Evolutionary conservation across 2,329 filamentous ascomycete species (phyloP).

Genomic region (Fusarium neocosmosporiellum): DNA sequence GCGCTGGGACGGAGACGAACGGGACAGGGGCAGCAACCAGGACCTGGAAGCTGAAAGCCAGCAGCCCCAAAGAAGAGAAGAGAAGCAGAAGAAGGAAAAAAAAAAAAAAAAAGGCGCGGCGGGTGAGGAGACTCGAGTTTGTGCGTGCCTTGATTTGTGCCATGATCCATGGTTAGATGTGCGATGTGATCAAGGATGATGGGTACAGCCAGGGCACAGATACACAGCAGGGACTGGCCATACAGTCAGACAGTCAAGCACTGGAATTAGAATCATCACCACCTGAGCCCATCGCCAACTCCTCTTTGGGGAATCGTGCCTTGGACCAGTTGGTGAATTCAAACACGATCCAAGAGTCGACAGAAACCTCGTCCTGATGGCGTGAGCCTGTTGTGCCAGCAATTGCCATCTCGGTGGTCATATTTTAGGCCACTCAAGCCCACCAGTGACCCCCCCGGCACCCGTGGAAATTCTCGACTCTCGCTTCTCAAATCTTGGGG

Average conservation of each 20-base stretch:
- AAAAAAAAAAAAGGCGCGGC: constrained; percentile 20
- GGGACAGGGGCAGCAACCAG: constrained; percentile 32
- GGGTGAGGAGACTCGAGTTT: constrained; percentile 18
- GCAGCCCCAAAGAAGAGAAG: neutral
- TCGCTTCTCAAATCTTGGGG: constrained; percentile 17
- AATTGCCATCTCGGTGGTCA: constrained; percentile 23
- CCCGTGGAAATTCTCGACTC: constrained; percentile 30
- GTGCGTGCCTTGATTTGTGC: constrained; percentile 24
- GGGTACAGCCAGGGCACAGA: neutral
- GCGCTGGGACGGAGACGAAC: constrained; percentile 30
- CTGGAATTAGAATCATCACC: neutral
- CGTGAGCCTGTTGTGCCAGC: constrained; percentile 15
- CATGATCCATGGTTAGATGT: constrained; percentile 6
- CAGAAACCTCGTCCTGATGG: constrained; percentile 2
- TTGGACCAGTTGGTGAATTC: constrained; percentile 23
- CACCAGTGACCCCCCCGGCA: neutral
- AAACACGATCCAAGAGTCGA: constrained; percentile 4
- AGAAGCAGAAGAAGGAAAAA: constrained; percentile 14
- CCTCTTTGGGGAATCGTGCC: constrained; percentile 37
- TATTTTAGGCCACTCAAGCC: constrained; percentile 21
- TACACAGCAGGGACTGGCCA: neutral
- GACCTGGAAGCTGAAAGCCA: constrained; percentile 13
- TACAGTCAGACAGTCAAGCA: neutral
- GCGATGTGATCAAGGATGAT: neutral
- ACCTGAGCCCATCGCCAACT: constrained; percentile 36